Evolutionary conservation across 2,329 filamentous ascomycete species (phyloP), one percentile per base, ranked within the genome.

Genomic region (Aspergillus tanneri): DNA sequence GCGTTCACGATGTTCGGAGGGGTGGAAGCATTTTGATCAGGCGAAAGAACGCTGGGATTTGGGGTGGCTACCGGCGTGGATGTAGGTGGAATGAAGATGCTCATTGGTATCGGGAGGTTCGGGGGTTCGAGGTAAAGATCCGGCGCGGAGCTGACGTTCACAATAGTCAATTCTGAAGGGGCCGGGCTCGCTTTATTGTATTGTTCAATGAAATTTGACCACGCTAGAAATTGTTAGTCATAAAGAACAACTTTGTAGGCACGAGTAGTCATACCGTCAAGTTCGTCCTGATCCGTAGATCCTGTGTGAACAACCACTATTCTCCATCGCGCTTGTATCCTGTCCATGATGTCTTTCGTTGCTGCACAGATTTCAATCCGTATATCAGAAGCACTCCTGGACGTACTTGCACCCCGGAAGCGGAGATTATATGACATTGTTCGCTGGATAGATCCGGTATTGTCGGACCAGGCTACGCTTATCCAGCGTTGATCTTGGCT

Each of bases 401-500:
- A 49, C 11, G 61, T 52, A 38, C 53, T 59, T 19, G 62, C 63
- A 16, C 62, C 50, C 60, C 68, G 54, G 67, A 71, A 59, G 57
- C 73, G 62, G 58, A 83, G 62, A 50, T 78, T 79, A 56, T 83
- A 84, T 0, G 80, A 77, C 49, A 77, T 73, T 2, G 67, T 76
- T 16, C 75, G 70, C 52, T 82, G 77, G 32, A 80, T 73, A 30
- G 71, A 73, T 7, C 82, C 82, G 21, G 70, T 74, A 49, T 72
- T 78, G 63, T 85, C 80, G 1, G 77, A 78, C 82, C 82, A 85
- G 1, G 78, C 77, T 3, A 76, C 80, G 5, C 75, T 79, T 19
- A 84, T 58, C 82, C 82, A 85, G 16, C 74, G 69, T 22, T 77
- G 72, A 54, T 83, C 79, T 7, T 72, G 57, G 53, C 79, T 83